These are phyloP conservation scores for Martiniozyma asiatica DNA, from an alignment of 1,139 yeast genomes.

Conservation along the genomic window DNA sequence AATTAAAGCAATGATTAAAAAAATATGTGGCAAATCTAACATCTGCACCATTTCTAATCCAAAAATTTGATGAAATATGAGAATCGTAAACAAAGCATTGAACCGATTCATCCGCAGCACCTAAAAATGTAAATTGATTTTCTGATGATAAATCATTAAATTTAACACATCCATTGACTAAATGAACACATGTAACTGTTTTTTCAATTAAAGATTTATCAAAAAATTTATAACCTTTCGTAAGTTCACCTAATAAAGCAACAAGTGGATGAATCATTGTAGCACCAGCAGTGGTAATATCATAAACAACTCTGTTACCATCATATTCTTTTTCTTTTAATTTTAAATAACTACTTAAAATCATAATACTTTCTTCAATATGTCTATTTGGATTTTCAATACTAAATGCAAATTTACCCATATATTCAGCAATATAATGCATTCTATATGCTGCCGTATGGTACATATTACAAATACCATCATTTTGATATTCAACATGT, in stretches of 20 bases:
- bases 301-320: slow-evolving; percentile 9
- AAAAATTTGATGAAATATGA: slow-evolving; percentile 69
- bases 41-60: slow-evolving; percentile 68
- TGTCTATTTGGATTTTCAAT: slow-evolving; percentile 13
- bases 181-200: slow-evolving; percentile 6
- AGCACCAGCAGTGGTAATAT: slow-evolving; percentile 27
- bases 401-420: slow-evolving; percentile 28
- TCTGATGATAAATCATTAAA: not conserved
- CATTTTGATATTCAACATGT: slow-evolving; percentile 49
- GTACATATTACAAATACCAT: slow-evolving; percentile 36
- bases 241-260: slow-evolving; percentile 35
- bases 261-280: slow-evolving; percentile 53
- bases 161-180: slow-evolving; percentile 5
- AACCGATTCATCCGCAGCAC: slow-evolving; percentile 43
- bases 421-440: slow-evolving; percentile 31
- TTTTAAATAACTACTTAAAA: slow-evolving; percentile 23
- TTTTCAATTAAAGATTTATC: slow-evolving; percentile 9
- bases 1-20: slow-evolving; percentile 35
- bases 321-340: slow-evolving; percentile 5
- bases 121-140: slow-evolving; percentile 13
- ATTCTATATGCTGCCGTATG: slow-evolving; percentile 29
- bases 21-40: slow-evolving; percentile 36
- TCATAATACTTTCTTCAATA: slow-evolving; percentile 19
- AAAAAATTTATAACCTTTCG: slow-evolving; percentile 25
- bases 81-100: slow-evolving; percentile 57